A percentile compares a stretch with the other conserved stretches of the same genome.
Conservation (phyloP, 805 yeast genomes). For the Cyberlindnera lachancei region DNA sequence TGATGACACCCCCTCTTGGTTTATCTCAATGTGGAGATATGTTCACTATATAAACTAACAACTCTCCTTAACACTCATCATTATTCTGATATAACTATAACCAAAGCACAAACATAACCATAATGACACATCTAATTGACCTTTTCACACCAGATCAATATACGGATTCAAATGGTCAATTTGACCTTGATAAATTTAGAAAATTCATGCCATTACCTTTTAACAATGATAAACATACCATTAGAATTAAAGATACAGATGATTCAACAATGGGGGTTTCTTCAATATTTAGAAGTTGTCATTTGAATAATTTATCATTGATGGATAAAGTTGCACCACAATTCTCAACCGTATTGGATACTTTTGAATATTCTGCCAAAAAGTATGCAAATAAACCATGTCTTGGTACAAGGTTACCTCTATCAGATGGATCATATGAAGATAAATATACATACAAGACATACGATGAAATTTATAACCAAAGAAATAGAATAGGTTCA, state of each 20-base stretch:
- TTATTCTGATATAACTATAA: neutral
- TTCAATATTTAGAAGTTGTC: slow-evolving; percentile 37
- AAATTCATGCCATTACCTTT: slow-evolving; percentile 3
- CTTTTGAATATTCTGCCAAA: slow-evolving; percentile 33
- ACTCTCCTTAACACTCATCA: no score
- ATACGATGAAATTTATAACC: slow-evolving; percentile 30
- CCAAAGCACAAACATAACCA: neutral
- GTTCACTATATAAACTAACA: no score
- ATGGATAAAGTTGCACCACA: slow-evolving; percentile 34
- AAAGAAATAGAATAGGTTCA: slow-evolving; percentile 29
- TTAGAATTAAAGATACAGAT: slow-evolving; percentile 26
- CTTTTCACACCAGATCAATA: slow-evolving; percentile 3
- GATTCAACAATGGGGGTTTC: slow-evolving; percentile 34
- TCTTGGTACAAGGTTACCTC: slow-evolving; percentile 10
- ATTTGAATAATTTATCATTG: slow-evolving; percentile 22
- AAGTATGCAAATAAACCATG: slow-evolving; percentile 17
- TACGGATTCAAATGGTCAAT: slow-evolving; percentile 2
- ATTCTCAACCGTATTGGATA: slow-evolving; percentile 33
- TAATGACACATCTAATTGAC: slow-evolving; percentile 2
- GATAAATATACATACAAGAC: slow-evolving; percentile 33
- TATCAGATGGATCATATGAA: slow-evolving; percentile 29
- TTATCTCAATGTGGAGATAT: no score
- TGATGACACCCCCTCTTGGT: no score
- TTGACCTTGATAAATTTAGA: slow-evolving; percentile 3
- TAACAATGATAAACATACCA: slow-evolving; percentile 1